Conservation (phyloP, 2,329 filamentous ascomycete genomes). For the Lecanicillium sp. region DNA sequence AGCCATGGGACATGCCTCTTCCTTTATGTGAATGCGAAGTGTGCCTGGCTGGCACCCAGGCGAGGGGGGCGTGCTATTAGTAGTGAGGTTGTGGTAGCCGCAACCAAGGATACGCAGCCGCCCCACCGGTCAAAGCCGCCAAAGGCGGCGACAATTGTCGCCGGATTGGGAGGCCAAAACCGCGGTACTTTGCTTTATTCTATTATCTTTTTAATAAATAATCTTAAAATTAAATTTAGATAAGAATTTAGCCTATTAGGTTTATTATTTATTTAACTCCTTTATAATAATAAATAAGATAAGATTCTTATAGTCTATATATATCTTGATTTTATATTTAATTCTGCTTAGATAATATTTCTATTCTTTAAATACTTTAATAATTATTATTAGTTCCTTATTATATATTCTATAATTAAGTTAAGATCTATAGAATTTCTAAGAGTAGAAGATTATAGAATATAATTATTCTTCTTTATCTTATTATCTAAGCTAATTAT, state of each 20-base stretch:
- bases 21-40: no score
- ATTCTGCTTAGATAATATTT: no score
- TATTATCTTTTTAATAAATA: slow-evolving; percentile 1
- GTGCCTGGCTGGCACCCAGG: background rate
- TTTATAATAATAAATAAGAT: background rate
- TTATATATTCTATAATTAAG: no score
- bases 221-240: background rate
- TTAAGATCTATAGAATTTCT: no score
- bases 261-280: background rate
- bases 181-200: slow-evolving; percentile 6
- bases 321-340: no score
- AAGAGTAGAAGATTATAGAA: no score
- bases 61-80: background rate
- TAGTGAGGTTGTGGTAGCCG: background rate
- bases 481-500: no score
- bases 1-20: background rate
- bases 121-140: slow-evolving; percentile 4
- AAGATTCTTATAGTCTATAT: no score
- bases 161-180: slow-evolving; percentile 2
- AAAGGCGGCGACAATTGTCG: slow-evolving; percentile 3
- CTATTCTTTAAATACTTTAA: no score
- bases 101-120: no score
- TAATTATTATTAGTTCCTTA: no score
- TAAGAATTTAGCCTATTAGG: background rate
- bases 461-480: no score